phyloP scores from a whole-genome alignment of 257 asterid species.

The Solanum commersonii region DNA sequence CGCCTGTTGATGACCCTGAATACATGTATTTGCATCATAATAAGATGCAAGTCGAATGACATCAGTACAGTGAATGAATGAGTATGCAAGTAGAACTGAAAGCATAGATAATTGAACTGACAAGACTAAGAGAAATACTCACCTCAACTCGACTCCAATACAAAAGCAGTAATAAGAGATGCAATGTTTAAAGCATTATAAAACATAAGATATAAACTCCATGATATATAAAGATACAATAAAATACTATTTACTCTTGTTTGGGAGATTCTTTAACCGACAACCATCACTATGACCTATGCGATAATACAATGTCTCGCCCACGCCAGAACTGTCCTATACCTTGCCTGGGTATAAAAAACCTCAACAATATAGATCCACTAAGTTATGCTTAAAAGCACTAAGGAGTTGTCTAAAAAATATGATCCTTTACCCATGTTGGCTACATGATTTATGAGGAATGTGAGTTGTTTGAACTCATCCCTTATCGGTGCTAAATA shows the following conservation, averaged over 20 bases:
- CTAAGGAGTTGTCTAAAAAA: too few relatives aligned
- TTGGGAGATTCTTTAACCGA: too few relatives aligned
- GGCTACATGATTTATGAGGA: not conserved
- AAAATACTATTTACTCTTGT: not conserved
- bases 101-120: not conserved
- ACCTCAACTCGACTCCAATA: too few relatives aligned
- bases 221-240: too few relatives aligned
- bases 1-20: not conserved
- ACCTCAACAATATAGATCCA: not conserved
- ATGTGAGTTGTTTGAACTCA: too few relatives aligned
- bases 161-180: too few relatives aligned
- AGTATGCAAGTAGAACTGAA: not conserved
- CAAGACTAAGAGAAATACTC: too few relatives aligned
- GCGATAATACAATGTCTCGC: rapidly evolving
- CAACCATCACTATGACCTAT: not conserved
- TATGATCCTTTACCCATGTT: rapidly evolving
- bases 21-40: not conserved
- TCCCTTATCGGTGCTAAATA: not conserved
- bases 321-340: rapidly evolving
- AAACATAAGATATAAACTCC: not conserved
- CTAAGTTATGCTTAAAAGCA: not conserved
- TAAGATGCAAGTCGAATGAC: not conserved
- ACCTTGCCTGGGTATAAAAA: not conserved
- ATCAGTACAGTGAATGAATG: too few relatives aligned
- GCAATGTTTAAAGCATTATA: not conserved